Conservation (phyloP, 768 basidiomycete genomes). For the Rhodotorula kratochvilovae region DNA sequence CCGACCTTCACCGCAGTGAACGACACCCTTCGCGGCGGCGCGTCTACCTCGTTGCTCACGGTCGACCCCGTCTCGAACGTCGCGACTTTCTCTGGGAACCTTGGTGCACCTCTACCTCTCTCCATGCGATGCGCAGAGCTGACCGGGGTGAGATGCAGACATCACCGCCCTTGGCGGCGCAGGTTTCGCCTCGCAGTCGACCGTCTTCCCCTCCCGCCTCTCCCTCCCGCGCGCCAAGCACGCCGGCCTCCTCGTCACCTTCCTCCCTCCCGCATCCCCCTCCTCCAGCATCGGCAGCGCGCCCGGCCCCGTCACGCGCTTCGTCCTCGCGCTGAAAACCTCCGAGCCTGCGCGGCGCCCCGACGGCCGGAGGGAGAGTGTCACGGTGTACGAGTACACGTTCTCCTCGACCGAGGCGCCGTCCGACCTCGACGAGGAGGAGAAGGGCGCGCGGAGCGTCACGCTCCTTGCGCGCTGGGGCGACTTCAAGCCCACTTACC, state of each 20-base stretch:
- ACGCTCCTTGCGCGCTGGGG: constrained; percentile 24
- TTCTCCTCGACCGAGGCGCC: neutral
- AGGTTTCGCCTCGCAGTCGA: constrained; percentile 41
- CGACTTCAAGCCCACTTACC: constrained; percentile 37
- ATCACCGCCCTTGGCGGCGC: constrained; percentile 42
- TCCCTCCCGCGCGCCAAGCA: neutral
- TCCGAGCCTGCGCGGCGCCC: constrained; percentile 21
- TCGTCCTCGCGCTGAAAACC: constrained; percentile 35
- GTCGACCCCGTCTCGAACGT: neutral
- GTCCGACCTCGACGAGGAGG: neutral
- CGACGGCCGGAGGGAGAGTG: constrained; percentile 38
- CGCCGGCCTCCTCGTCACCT: constrained; percentile 15
- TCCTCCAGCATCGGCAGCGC: neutral
- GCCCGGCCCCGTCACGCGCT: neutral
- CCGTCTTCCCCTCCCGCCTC: constrained; percentile 18
- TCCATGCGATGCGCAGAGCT: neutral
- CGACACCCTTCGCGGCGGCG: constrained; percentile 28
- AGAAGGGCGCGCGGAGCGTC: neutral
- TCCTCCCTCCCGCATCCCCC: neutral
- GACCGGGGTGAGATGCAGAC: constrained; percentile 16
- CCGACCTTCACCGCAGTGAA: constrained; percentile 21
- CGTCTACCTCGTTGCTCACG: neutral
- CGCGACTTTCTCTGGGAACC: constrained; percentile 1
- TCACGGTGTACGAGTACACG: constrained; percentile 35
- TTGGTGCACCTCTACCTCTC: constrained; percentile 3